Evolutionary conservation across 441 rosid genomes (phyloP).

Genomic region (Erodium moschatum): DNA sequence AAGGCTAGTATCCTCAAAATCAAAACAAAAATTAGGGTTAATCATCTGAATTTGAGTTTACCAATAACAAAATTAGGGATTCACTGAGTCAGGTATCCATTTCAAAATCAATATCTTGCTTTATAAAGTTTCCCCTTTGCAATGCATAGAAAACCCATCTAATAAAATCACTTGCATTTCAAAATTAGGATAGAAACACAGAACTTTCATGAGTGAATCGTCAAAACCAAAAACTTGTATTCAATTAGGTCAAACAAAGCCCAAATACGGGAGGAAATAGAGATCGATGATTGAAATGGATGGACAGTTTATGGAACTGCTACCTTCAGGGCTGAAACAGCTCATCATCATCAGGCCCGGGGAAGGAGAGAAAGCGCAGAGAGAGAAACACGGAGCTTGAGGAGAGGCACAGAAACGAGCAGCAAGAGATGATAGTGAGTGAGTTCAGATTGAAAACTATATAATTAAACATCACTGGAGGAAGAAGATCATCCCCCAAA

Average conservation of each 20-base stretch:
- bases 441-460: constrained; percentile 7
- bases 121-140: not conserved
- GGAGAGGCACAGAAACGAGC: constrained; percentile 2
- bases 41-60: no score
- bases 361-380: not conserved
- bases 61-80: not conserved
- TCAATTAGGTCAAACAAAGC: not conserved
- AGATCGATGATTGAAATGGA: no score
- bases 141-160: not conserved
- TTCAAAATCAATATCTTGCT: not conserved
- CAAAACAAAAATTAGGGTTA: no score
- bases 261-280: not conserved
- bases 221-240: not conserved
- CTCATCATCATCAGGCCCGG: not conserved
- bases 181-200: not conserved
- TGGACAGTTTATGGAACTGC: not conserved
- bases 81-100: not conserved
- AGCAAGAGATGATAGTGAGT: not conserved
- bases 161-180: not conserved
- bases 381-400: not conserved
- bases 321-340: not conserved
- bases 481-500: not conserved
- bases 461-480: not conserved
- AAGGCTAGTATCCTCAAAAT: no score
- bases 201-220: not conserved